Evolutionary conservation across 345 rosid species (phyloP).

Genomic region (Dimocarpus longan): DNA sequence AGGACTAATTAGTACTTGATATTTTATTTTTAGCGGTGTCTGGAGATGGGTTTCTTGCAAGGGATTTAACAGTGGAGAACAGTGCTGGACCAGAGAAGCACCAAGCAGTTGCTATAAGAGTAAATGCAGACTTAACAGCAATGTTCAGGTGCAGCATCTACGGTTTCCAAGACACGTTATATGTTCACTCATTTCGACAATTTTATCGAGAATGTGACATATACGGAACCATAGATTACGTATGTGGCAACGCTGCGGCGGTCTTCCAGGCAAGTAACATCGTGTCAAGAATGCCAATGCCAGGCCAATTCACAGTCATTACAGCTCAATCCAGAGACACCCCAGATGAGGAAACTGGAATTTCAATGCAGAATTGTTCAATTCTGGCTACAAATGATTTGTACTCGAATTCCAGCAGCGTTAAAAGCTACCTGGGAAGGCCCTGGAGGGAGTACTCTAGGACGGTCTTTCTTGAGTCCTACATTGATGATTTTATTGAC

Average conservation of each 20-base stretch:
- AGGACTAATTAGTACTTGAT: not conserved
- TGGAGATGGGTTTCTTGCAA: slow-evolving; percentile 77
- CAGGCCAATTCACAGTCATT: slow-evolving; percentile 65
- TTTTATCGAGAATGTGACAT: slow-evolving; percentile 83
- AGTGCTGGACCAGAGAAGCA: slow-evolving; percentile 74
- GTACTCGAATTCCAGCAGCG: slow-evolving; percentile 26
- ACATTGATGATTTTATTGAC: slow-evolving; percentile 62
- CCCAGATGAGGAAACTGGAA: slow-evolving; percentile 70
- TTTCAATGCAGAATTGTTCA: slow-evolving; percentile 79
- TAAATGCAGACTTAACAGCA: slow-evolving; percentile 71
- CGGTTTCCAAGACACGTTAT: slow-evolving; percentile 78
- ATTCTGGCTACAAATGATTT: slow-evolving; percentile 61
- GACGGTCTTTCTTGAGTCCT: slow-evolving; percentile 65
- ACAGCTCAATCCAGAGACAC: slow-evolving; percentile 75
- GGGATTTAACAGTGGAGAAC: slow-evolving; percentile 72
- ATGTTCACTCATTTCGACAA: slow-evolving; percentile 70
- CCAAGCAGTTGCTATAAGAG: slow-evolving; percentile 82
- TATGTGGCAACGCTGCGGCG: slow-evolving; percentile 78
- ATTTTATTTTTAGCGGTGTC: slow-evolving; percentile 54
- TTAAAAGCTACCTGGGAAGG: slow-evolving; percentile 76
- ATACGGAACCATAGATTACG: slow-evolving; percentile 69
- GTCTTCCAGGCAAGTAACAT: slow-evolving; percentile 76
- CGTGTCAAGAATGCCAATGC: slow-evolving; percentile 63
- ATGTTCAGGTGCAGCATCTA: slow-evolving; percentile 54
- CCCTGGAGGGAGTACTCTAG: slow-evolving; percentile 73